Conservation (phyloP, 2,329 filamentous ascomycete species). For the Macrophomina tecta region DNA sequence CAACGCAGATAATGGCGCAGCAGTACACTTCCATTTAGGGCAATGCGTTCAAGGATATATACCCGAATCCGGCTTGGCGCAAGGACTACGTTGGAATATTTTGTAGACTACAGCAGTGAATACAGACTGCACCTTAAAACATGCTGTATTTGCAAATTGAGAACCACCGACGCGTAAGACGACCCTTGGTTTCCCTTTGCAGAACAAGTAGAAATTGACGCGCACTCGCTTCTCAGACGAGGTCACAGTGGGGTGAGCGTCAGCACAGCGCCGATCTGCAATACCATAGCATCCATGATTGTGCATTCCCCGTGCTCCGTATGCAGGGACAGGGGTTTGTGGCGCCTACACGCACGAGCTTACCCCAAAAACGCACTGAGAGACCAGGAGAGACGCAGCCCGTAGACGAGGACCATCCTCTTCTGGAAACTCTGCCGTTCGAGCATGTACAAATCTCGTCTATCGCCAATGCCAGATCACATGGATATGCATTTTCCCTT, state of each 20-base stretch:
- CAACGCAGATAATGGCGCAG: not conserved
- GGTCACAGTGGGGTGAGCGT: not conserved
- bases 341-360: not conserved
- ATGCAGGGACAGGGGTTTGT: constrained; percentile 11
- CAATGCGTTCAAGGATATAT: not conserved
- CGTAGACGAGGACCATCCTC: not conserved
- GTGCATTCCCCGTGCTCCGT: not conserved
- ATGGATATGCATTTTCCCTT: not conserved
- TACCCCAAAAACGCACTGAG: not conserved
- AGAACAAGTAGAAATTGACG: too few relatives aligned
- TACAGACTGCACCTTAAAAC: too few relatives aligned
- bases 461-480: not conserved
- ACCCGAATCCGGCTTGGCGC: not conserved
- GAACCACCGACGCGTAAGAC: not conserved
- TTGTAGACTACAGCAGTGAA: too few relatives aligned
- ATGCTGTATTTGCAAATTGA: too few relatives aligned
- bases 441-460: not conserved
- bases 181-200: not conserved
- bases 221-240: not conserved
- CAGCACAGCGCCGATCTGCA: not conserved
- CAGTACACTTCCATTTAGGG: not conserved
- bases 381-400: not conserved
- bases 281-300: not conserved
- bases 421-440: not conserved
- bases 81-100: too few relatives aligned